A percentile compares a stretch with the other conserved stretches of the same genome.
Evolutionary conservation across 257 asterid genomes (phyloP).

Genomic region (Hygrophila difformis): DNA sequence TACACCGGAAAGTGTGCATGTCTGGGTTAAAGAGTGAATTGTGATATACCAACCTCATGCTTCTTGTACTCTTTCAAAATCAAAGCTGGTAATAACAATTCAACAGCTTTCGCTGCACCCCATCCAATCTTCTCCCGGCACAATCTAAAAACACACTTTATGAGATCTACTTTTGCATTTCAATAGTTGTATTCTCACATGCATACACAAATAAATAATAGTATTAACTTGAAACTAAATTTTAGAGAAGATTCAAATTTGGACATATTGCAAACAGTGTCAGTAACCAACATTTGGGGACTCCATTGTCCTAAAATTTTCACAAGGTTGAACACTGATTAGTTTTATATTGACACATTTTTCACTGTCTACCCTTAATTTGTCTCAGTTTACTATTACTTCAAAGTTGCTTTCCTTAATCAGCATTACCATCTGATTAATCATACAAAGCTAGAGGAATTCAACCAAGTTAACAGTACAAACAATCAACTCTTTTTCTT

Average conservation of each 20-base stretch:
- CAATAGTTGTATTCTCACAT: not conserved
- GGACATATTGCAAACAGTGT: not conserved
- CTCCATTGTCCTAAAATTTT: not conserved
- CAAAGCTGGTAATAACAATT: slow-evolving; percentile 80
- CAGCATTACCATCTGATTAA: no score
- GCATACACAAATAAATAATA: no score
- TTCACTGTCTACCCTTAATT: not conserved
- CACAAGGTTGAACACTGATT: not conserved
- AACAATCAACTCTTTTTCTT: no score
- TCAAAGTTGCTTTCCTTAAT: no score
- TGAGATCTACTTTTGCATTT: slow-evolving; percentile 4
- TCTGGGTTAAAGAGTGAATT: not conserved
- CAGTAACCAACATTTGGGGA: not conserved
- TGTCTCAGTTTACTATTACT: not conserved
- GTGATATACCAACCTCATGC: slow-evolving; percentile 57
- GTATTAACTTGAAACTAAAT: no score
- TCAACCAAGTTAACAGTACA: not conserved
- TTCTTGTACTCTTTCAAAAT: slow-evolving; percentile 75
- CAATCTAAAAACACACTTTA: slow-evolving; percentile 37
- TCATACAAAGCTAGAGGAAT: not conserved
- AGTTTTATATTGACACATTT: no score
- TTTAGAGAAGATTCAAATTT: not conserved
- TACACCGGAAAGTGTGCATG: not conserved
- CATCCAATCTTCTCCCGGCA: slow-evolving; percentile 95
- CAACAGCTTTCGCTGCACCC: slow-evolving; percentile 74